Conservation (phyloP, 2,329 filamentous ascomycete genomes). For the Xylaria sp. region DNA sequence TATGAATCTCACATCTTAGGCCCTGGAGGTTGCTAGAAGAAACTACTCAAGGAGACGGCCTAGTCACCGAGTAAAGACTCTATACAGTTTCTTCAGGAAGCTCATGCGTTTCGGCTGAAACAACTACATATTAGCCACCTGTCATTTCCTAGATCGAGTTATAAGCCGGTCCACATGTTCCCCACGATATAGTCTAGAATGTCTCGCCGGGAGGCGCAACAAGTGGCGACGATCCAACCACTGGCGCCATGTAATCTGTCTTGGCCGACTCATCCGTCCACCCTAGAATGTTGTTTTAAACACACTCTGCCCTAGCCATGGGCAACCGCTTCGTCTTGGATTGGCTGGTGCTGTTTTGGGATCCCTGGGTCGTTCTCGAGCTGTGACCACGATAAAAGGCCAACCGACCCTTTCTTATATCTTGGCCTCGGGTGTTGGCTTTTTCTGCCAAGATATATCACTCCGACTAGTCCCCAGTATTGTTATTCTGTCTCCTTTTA, state of each 20-base stretch:
- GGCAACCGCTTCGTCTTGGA: not conserved
- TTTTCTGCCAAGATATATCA: not conserved
- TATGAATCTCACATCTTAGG: not conserved
- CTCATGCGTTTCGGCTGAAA: too few relatives aligned
- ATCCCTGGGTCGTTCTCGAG: not conserved
- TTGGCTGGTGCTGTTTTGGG: not conserved
- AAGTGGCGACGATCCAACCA: slow-evolving; percentile 14
- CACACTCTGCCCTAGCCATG: not conserved
- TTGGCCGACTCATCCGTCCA: slow-evolving; percentile 2
- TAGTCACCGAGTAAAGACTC: not conserved
- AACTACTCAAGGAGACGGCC: not conserved
- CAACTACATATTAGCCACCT: too few relatives aligned
- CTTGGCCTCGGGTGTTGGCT: not conserved
- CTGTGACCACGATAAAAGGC: not conserved
- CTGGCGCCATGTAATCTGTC: slow-evolving; percentile 6
- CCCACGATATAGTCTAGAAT: slow-evolving; percentile 9
- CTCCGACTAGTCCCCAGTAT: not conserved
- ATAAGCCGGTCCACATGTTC: not conserved
- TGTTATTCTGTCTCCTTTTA: not conserved
- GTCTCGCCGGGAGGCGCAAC: slow-evolving; percentile 24
- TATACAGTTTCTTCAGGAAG: too few relatives aligned
- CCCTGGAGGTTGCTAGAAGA: not conserved
- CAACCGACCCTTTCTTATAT: not conserved
- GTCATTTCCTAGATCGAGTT: too few relatives aligned
- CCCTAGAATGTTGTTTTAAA: slow-evolving; percentile 1